These are phyloP conservation scores for Fusarium kyushuense DNA, from an alignment of 2,329 filamentous ascomycete species.

Conservation along the genomic window DNA sequence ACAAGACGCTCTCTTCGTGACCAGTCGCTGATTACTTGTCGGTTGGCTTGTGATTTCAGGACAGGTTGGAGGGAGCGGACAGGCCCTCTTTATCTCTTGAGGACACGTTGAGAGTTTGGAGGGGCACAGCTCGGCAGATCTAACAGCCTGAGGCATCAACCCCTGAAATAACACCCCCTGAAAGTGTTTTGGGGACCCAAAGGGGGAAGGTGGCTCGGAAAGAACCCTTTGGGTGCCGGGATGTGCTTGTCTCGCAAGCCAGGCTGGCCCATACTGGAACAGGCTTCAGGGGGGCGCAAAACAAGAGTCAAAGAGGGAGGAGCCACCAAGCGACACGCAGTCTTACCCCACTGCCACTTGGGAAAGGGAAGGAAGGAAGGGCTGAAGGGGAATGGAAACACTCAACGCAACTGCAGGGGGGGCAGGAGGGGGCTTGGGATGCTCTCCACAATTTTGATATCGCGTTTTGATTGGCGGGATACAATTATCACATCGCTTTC, in stretches of 20 bases:
- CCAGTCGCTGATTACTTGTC: conserved; percentile 35
- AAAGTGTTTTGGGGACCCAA: conserved; percentile 22
- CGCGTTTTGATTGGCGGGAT: conserved; percentile 35
- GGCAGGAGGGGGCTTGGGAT: conserved; percentile 32
- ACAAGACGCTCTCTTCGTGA: conserved; percentile 29
- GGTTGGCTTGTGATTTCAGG: conserved; percentile 32
- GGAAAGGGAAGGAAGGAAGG: conserved; percentile 3
- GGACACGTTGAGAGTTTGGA: conserved; percentile 50
- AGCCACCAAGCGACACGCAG: conserved; percentile 33
- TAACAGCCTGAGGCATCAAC: conserved; percentile 49
- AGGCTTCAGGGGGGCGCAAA: conserved; percentile 37
- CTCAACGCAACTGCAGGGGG: conserved; percentile 36
- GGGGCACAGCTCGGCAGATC: conserved; percentile 18
- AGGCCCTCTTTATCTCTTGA: conserved; percentile 54
- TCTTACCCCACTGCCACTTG: neutral
- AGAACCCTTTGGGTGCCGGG: conserved; percentile 33
- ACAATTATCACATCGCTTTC: conserved; percentile 19
- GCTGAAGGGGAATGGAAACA: conserved; percentile 26
- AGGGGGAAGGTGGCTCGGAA: conserved; percentile 30
- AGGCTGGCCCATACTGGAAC: conserved; percentile 22
- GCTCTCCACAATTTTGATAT: conserved; percentile 8
- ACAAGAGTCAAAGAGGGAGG: conserved; percentile 7
- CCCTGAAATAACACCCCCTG: conserved; percentile 40
- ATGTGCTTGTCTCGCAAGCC: conserved; percentile 14
- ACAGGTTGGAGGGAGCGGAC: conserved; percentile 40